phyloP scores from a whole-genome alignment of 352 stramenopile genomes.

The Phytophthora europaea region DNA sequence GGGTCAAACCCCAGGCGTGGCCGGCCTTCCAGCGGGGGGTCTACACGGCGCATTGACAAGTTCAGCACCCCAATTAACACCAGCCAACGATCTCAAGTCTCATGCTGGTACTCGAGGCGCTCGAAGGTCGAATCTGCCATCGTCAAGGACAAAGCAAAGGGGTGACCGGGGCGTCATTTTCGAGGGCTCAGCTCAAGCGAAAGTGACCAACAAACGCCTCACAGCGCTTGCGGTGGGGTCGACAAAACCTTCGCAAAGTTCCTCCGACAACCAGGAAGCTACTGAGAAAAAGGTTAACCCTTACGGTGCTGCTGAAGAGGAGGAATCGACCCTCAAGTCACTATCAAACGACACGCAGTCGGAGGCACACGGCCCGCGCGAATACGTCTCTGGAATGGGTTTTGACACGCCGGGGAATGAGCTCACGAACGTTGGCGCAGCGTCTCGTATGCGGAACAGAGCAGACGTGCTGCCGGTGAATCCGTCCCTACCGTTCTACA shows the following conservation, averaged over 20 bases:
- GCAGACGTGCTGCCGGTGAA: slow-evolving; percentile 10
- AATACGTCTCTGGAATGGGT: slow-evolving; percentile 30
- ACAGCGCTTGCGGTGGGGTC: slow-evolving; percentile 13
- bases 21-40: slow-evolving; percentile 2
- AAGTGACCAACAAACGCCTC: slow-evolving; percentile 14
- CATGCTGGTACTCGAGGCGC: slow-evolving; percentile 10
- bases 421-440: neutral
- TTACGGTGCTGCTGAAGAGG: neutral
- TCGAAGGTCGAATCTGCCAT: slow-evolving; percentile 12
- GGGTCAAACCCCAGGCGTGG: slow-evolving; percentile 2
- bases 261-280: slow-evolving; percentile 8
- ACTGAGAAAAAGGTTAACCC: neutral
- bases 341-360: neutral
- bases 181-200: slow-evolving; percentile 10
- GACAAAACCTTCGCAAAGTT: neutral
- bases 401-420: slow-evolving; percentile 9
- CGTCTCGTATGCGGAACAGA: neutral
- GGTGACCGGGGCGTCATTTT: slow-evolving; percentile 20
- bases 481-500: slow-evolving; percentile 29
- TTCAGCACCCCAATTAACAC: slow-evolving; percentile 14
- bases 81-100: slow-evolving; percentile 2
- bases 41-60: slow-evolving; percentile 6
- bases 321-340: neutral
- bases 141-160: slow-evolving; percentile 14
- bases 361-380: neutral